Evolutionary conservation across 2,329 filamentous ascomycete genomes (phyloP), one percentile per base, ranked within the genome.

Genomic region (Cladophialophora psammophila): DNA sequence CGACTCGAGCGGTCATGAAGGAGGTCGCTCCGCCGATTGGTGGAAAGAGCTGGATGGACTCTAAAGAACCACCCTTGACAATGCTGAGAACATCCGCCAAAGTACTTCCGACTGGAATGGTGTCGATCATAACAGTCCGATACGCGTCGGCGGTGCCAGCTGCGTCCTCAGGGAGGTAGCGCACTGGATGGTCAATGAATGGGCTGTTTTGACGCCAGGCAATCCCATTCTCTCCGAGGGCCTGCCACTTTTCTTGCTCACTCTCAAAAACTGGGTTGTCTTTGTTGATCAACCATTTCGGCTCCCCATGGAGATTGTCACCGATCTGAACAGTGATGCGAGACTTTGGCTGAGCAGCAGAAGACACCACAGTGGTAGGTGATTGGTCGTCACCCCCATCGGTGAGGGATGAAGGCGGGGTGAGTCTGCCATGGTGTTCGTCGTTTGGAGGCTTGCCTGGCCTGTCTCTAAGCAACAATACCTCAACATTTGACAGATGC

Each of bases 111-210:
- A 66, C 34, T 3, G 72, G 72, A 59, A 73, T 73, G 32, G 63
- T 56, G 45, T 73, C 69, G 18, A 73, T 65, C 72, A 72, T 72
- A 56, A 73, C 71, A 18, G 72, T 73, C 26, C 72, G 72, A 62
- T 68, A 72, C 10, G 66, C 52, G 40, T 73, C 68, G n/a, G 50
- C 20, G 13, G 36, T 62, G 13, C 34, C 53, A 15, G 62, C 72
- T 12, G 60, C 65, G 53, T 68, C 55, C 26, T 70, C 67, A n/a
- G 71, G 71, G 8, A 72, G 60, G 38, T 68, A 72, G 31, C 71
- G 69, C 34, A 72, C 69, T 8, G 71, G 69, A 53, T 71, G 67
- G 20, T 60, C 50, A 18, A 54, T 45, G 55, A 72, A 72, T 5
- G 64, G 60, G 35, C 61, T 63, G 15, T 58, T 63, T 3, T 32